Evolutionary conservation across 2,329 filamentous ascomycete genomes (phyloP).

Genomic region (Podosphaera aphanis): DNA sequence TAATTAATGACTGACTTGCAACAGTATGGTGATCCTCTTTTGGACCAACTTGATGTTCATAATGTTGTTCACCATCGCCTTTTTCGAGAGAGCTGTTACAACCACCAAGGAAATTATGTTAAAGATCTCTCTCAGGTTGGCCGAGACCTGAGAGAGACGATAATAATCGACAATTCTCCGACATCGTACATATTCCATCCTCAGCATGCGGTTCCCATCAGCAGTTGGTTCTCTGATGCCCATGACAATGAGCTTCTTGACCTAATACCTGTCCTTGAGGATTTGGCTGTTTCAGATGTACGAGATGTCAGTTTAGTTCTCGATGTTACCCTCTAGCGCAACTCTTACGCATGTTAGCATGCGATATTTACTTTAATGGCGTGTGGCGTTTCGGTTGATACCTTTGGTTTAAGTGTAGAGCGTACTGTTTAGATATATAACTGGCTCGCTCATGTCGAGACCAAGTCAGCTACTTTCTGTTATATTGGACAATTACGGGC

Average conservation of each 20-base stretch:
- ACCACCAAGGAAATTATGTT: slow-evolving; percentile 97
- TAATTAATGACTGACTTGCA: slow-evolving; percentile 4
- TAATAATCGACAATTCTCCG: slow-evolving; percentile 98
- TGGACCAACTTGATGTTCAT: slow-evolving; percentile 94
- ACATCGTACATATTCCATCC: slow-evolving; percentile 99
- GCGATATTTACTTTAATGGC: slow-evolving; percentile 17
- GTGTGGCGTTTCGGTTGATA: slow-evolving; percentile 18
- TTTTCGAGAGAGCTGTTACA: slow-evolving; percentile 97
- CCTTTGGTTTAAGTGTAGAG: slow-evolving; percentile 18
- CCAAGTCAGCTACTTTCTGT: neutral
- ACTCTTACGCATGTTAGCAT: slow-evolving; percentile 13
- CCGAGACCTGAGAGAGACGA: slow-evolving; percentile 84
- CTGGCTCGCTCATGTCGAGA: slow-evolving; percentile 12
- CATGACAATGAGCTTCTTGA: slow-evolving; percentile 97
- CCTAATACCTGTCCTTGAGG: slow-evolving; percentile 92
- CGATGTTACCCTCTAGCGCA: slow-evolving; percentile 53
- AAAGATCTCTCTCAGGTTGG: slow-evolving; percentile 97
- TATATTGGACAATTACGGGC: neutral
- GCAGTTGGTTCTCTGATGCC: slow-evolving; percentile 98
- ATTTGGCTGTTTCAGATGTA: slow-evolving; percentile 71
- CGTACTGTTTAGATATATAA: slow-evolving; percentile 19
- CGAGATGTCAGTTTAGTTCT: slow-evolving; percentile 92
- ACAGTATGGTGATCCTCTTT: slow-evolving; percentile 81
- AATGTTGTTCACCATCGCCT: slow-evolving; percentile 86
- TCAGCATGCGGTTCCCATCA: slow-evolving; percentile 94